phyloP scores from a whole-genome alignment of 441 rosid genomes.

The Daphne laureola region DNA sequence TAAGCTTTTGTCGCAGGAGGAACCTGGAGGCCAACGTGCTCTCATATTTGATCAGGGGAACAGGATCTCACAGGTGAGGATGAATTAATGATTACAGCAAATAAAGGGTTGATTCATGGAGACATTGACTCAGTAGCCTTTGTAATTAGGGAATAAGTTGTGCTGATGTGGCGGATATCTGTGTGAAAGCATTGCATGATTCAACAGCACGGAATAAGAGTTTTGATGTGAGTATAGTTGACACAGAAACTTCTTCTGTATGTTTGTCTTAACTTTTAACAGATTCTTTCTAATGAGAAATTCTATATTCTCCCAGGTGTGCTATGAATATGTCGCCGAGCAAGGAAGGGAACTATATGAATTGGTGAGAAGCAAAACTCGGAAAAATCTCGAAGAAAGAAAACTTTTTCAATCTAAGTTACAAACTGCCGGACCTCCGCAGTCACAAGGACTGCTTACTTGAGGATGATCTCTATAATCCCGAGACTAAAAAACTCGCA shows the following conservation, averaged over 20 bases:
- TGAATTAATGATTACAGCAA: neutral
- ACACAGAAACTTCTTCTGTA: too few relatives aligned
- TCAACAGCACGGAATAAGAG: slow-evolving; percentile 96
- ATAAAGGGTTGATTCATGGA: neutral
- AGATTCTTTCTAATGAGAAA: slow-evolving; percentile 4
- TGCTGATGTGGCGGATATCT: slow-evolving; percentile 93
- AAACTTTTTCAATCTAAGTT: too few relatives aligned
- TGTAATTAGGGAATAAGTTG: slow-evolving; percentile 73
- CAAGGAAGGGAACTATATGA: slow-evolving; percentile 90
- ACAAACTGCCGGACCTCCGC: too few relatives aligned
- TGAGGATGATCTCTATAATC: too few relatives aligned
- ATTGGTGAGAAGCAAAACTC: slow-evolving; percentile 44
- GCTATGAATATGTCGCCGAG: slow-evolving; percentile 83
- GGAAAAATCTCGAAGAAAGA: neutral
- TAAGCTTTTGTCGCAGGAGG: slow-evolving; percentile 52
- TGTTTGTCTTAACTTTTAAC: slow-evolving; percentile 1
- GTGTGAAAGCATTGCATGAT: slow-evolving; percentile 92
- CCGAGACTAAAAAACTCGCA: too few relatives aligned
- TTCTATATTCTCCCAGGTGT: slow-evolving; percentile 45
- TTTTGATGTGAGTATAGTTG: slow-evolving; percentile 63
- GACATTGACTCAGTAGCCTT: slow-evolving; percentile 6
- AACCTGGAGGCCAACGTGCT: slow-evolving; percentile 96
- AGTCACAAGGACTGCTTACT: too few relatives aligned
- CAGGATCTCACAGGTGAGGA: slow-evolving; percentile 75
- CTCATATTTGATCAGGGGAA: slow-evolving; percentile 95